Base-by-base conservation (phyloP, 2,329 filamentous ascomycete genomes). In the Penicillium griseofulvum region DNA sequence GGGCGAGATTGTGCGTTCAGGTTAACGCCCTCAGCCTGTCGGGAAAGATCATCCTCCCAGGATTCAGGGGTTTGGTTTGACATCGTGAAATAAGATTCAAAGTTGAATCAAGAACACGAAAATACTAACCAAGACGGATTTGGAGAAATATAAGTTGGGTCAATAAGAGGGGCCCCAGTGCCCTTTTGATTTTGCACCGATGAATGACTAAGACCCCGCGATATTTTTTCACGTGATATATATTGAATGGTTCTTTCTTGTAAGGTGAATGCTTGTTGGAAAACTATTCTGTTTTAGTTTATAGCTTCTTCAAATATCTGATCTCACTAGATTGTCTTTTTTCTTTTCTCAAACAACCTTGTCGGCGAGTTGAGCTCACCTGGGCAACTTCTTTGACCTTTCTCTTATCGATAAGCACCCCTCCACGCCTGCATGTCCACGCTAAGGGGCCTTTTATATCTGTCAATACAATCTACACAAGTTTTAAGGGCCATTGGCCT, bases 31-130 rank as follows among this genome's bases (percentile, higher is more conserved):
- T 88, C 84, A 36, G 89, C 78, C 80, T 92, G 89, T 67, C 86
- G 86, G 59, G 89, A 84, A 74, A 96, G 85, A 69, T 92, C 90
- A 70, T 96, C 91, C 78, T 97, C 92, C 90, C 94, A 97, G 60
- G 91, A 96, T 75, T 96, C 91, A 69, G 91, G 89, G 33, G 71
- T 72, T 52, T 74, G 71, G 75, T 92, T 87, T 67, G 92, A 88
- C 91, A 96, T 96, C 70, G 53, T 81, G 71, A 54, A 17, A 58
- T n/a, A 45, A 47, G 37, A 49, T 59, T 60, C 55, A 57, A 22
- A 46, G 58, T 62, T 42, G 60, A 61, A 52, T 58, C 53, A 63
- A 59, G 55, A 48, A 67, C 57, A 62, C 58, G 55, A 52, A 52
- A 47, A 52, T 24, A 37, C 55, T 48, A 51, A 61, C 56, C 56